phyloP scores from a whole-genome alignment of 1,284 basidiomycete species.

The Fomitopsis schrenkii region DNA sequence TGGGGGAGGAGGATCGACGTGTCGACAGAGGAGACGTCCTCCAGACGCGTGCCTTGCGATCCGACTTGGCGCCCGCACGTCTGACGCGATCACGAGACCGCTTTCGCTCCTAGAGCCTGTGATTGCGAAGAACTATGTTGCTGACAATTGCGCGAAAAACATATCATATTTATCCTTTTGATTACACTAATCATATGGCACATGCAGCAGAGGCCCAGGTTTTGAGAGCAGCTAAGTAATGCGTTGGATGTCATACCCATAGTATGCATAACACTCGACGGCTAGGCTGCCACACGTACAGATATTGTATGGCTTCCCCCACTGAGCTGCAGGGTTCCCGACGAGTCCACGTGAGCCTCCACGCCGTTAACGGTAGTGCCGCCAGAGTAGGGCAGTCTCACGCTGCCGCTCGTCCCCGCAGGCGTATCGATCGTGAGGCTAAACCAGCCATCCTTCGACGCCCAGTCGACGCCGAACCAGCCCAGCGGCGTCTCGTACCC shows the following conservation, averaged over 20 bases:
- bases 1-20: background rate
- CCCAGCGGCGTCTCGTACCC: constrained; percentile 40
- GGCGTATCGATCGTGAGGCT: constrained; percentile 28
- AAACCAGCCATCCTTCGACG: constrained; percentile 15
- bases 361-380: constrained; percentile 24
- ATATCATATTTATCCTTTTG: no score
- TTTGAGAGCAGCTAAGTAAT: no score
- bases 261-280: no score
- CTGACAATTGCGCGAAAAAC: no score
- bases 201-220: no score
- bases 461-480: constrained; percentile 37
- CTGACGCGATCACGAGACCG: background rate
- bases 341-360: background rate
- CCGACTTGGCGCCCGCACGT: background rate
- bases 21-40: background rate
- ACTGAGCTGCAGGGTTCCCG: constrained; percentile 4
- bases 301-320: constrained; percentile 13
- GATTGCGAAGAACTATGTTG: background rate
- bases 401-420: constrained; percentile 28
- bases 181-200: no score
- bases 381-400: constrained; percentile 29
- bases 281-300: background rate
- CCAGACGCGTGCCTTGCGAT: background rate
- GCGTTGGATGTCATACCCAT: no score
- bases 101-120: background rate